Conservation (phyloP, 129 eudicot species). For the sunflower (Helianthus annuus) region DNA sequence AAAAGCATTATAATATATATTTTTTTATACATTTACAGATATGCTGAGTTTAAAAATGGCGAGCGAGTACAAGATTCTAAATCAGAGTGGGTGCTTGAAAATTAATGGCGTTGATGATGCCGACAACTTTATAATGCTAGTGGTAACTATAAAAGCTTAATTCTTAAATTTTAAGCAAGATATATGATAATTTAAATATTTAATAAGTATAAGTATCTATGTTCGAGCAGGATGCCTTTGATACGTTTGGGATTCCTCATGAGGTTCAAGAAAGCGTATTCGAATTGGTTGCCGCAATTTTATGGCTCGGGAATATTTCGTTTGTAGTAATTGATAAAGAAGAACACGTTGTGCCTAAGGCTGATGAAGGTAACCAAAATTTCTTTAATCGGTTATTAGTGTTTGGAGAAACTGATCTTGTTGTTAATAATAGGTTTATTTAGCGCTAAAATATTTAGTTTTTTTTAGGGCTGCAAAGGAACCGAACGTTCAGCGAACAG, state of each 20-base stretch:
- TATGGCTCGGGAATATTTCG: slow-evolving; percentile 94
- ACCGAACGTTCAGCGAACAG: no score
- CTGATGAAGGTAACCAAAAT: slow-evolving; percentile 65
- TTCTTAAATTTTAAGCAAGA: slow-evolving; percentile 12
- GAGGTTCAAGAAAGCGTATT: slow-evolving; percentile 70
- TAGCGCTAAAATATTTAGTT: neutral
- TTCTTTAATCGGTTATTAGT: neutral
- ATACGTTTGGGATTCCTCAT: slow-evolving; percentile 43
- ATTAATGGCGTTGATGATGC: slow-evolving; percentile 76
- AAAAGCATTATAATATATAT: neutral
- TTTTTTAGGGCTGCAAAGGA: no score
- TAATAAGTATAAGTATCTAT: slow-evolving; percentile 12
- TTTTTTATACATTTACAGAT: slow-evolving; percentile 43
- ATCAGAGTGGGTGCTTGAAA: slow-evolving; percentile 75
- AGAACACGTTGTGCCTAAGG: slow-evolving; percentile 60
- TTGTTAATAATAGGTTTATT: neutral
- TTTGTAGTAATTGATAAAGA: slow-evolving; percentile 62
- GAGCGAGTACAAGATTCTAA: slow-evolving; percentile 68
- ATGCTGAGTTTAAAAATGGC: slow-evolving; percentile 73
- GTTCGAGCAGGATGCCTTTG: slow-evolving; percentile 65
- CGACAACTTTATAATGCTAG: slow-evolving; percentile 54
- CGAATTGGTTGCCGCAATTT: slow-evolving; percentile 80
- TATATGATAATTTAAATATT: slow-evolving; percentile 5
- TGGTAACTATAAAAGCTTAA: slow-evolving; percentile 44
- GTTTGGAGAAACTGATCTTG: neutral